Evolutionary conservation across 2,329 filamentous ascomycete species (phyloP).

Genomic region (Xylariaceae sp.): DNA sequence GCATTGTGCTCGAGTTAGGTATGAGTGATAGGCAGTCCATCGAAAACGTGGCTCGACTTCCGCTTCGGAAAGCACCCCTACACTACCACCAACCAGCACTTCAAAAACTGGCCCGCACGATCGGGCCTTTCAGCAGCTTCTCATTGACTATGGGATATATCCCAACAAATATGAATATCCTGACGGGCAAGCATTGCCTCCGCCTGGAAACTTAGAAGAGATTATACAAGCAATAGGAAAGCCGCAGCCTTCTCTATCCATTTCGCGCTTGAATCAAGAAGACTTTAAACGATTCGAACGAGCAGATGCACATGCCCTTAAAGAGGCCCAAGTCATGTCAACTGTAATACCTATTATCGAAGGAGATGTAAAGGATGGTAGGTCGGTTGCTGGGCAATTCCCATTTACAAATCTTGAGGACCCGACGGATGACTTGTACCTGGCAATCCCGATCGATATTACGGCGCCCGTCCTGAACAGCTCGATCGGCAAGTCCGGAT

Average conservation of each 20-base stretch:
- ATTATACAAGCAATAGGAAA: conserved; percentile 4
- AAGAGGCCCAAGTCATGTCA: neutral
- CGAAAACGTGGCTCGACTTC: conserved; percentile 12
- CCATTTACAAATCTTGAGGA: conserved; percentile 12
- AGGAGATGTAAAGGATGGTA: neutral
- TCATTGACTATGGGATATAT: conserved; percentile 37
- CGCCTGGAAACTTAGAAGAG: conserved; percentile 22
- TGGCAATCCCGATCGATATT: conserved; percentile 15
- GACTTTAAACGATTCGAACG: conserved; percentile 31
- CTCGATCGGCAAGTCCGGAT: neutral
- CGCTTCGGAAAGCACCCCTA: conserved; percentile 25
- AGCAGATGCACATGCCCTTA: conserved; percentile 6
- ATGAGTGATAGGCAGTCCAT: conserved; percentile 1
- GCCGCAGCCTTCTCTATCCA: conserved; percentile 25
- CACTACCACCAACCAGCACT: conserved; percentile 34
- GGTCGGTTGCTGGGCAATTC: neutral
- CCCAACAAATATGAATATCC: conserved; percentile 16
- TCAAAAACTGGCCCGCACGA: conserved; percentile 8
- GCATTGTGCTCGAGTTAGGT: neutral
- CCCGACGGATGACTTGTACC: conserved; percentile 10
- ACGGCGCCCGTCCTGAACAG: conserved; percentile 14
- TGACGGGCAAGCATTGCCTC: neutral
- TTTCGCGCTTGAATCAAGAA: conserved; percentile 23
- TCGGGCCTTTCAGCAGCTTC: conserved; percentile 37
- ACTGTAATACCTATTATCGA: conserved; percentile 9